Base-by-base conservation (phyloP, 2,329 filamentous ascomycete species). In the Cercospora canescens region DNA sequence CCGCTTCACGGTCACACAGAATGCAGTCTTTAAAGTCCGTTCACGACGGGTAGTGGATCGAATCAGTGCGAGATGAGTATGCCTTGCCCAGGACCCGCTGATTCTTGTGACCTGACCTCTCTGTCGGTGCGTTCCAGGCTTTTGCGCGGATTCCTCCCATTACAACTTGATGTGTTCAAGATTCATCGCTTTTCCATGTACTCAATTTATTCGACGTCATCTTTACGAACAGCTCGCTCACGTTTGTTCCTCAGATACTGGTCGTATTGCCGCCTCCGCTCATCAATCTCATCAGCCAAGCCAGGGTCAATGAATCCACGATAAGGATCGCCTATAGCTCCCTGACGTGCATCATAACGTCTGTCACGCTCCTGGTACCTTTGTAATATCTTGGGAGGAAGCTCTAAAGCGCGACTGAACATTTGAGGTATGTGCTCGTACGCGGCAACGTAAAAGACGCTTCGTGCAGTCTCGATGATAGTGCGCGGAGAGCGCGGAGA, bases 251-350 rank as follows among this genome's bases (percentile, higher is more conserved):
- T 24, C 21, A 68, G 45, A 60, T 64, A 60, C 52, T 64, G 62
- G 18, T 70, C 66, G 41, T 68, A 60, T 18, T 61, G 35, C 6
- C 35, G 32, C 45, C 55, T 59, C 37, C 65, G 37, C 59, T 70
- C 69, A 21, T 69, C 67, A 32, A 70, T 69, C 26, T 66, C 69
- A 37, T 70, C 69, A 4, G 61, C 67, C 28, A 70, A 35, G 1
- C 69, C 69, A 7, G 69, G 69, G 37, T 70, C 69, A 34, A 70
- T 67, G 45, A 65, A 70, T 18, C 67, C 69, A 32, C 62, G 45
- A 45, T 66, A 69, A 2, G 69, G 69, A 60, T 70, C 63, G 12
- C 69, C 69, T 18, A 67, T 67, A n/a, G 67, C 64, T 9, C 69
- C 69, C 59, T 70, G 65, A n/a, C 69, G 59, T 3, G 69, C 69